These are phyloP conservation scores for Colletotrichum tofieldiae DNA, from an alignment of 2,329 filamentous ascomycete genomes.

Conservation along the genomic window DNA sequence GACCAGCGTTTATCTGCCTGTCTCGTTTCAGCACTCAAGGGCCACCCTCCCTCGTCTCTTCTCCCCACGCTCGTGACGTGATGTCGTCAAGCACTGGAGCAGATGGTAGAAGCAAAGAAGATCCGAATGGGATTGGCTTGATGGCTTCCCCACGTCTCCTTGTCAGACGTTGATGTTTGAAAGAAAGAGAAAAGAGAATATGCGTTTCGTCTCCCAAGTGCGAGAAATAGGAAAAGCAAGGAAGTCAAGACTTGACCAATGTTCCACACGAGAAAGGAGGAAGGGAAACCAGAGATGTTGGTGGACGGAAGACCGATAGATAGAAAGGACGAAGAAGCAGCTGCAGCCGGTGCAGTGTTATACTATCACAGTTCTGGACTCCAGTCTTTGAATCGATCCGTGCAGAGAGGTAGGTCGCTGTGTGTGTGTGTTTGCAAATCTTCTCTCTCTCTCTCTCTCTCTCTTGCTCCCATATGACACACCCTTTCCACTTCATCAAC, in stretches of 20 bases:
- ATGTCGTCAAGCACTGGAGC: not conserved
- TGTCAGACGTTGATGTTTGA: conserved; percentile 40
- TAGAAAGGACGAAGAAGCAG: conserved; percentile 21
- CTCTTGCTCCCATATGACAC: conserved; percentile 2
- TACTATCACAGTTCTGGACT: conserved; percentile 24
- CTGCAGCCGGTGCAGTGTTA: conserved; percentile 38
- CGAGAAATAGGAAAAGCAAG: not conserved
- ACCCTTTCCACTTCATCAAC: not conserved
- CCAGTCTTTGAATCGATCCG: conserved; percentile 17
- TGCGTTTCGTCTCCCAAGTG: conserved; percentile 13
- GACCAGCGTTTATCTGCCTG: conserved; percentile 5
- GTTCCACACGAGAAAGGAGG: conserved; percentile 26
- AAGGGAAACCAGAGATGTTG: not conserved
- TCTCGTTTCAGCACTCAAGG: conserved; percentile 24
- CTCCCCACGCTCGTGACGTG: conserved; percentile 1
- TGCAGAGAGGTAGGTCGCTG: conserved; percentile 1
- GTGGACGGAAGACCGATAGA: not conserved
- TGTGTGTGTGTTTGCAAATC: conserved; percentile 13
- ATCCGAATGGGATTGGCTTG: not conserved
- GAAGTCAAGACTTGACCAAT: conserved; percentile 9
- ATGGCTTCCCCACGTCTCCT: conserved; percentile 27
- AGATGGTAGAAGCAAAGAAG: conserved; percentile 9
- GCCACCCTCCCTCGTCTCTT: not conserved
- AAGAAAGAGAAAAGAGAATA: conserved; percentile 24
- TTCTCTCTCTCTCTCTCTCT: not conserved